Percentiles rank a stretch among this genome's conserved stretches.
Conservation (phyloP, 176 grass and related monocot species). For the Hordeum marinum region DNA sequence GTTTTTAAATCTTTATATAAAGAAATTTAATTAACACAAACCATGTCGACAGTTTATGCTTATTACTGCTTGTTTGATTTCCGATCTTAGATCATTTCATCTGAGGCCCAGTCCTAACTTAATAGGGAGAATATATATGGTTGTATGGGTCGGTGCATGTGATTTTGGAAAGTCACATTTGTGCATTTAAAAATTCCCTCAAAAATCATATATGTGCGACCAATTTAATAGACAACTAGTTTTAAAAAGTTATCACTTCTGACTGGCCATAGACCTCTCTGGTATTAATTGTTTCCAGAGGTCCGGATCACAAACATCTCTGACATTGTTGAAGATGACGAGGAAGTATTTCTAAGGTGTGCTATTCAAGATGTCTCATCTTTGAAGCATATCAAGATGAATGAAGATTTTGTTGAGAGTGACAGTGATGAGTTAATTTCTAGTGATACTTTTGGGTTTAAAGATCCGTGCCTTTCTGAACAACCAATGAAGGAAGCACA, state of each 20-base stretch:
- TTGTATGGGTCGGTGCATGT: neutral
- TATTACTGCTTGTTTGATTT: slow-evolving; percentile 3
- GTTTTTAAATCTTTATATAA: neutral
- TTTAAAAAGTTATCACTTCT: neutral
- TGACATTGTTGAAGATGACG: slow-evolving; percentile 94
- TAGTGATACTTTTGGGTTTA: slow-evolving; percentile 36
- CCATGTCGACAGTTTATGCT: neutral
- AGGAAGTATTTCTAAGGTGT: slow-evolving; percentile 74
- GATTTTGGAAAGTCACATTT: neutral
- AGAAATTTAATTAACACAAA: neutral
- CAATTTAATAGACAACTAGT: slow-evolving; percentile 3
- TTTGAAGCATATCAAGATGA: slow-evolving; percentile 44
- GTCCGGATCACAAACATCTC: slow-evolving; percentile 39
- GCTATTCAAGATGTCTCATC: slow-evolving; percentile 48
- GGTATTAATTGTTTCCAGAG: slow-evolving; percentile 53
- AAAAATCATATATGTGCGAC: neutral
- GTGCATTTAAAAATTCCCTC: neutral
- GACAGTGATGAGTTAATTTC: slow-evolving; percentile 51
- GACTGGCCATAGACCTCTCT: slow-evolving; percentile 5
- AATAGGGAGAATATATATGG: neutral
- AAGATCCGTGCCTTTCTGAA: slow-evolving; percentile 52
- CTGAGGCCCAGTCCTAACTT: neutral
- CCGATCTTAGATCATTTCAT: neutral
- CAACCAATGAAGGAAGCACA: slow-evolving; percentile 76
- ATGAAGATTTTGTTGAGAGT: slow-evolving; percentile 49